These are phyloP conservation scores for Pythium oligandrum DNA, from an alignment of 352 stramenopile species.

Conservation along the genomic window DNA sequence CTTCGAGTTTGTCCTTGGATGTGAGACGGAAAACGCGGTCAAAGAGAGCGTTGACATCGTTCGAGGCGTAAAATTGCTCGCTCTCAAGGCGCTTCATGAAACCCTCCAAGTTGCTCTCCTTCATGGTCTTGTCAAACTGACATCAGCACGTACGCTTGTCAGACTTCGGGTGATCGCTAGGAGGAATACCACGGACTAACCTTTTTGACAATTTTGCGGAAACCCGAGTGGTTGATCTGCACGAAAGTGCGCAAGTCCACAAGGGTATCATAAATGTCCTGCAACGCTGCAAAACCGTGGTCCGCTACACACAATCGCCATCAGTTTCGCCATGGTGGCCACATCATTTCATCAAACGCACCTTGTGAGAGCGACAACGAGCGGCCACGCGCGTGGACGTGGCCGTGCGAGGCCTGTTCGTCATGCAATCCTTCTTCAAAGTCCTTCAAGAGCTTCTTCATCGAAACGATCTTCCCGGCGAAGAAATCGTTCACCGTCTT, in stretches of 20 bases:
- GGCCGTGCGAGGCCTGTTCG: constrained; percentile 66
- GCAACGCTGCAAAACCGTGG: constrained; percentile 73
- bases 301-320: constrained; percentile 19
- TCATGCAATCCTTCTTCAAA: constrained; percentile 68
- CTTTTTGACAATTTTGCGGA: constrained; percentile 94
- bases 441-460: constrained; percentile 63
- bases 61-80: constrained; percentile 73
- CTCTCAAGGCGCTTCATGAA: constrained; percentile 83
- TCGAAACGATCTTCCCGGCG: constrained; percentile 56
- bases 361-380: constrained; percentile 52
- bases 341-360: constrained; percentile 10
- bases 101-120: constrained; percentile 47
- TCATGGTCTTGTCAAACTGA: constrained; percentile 90
- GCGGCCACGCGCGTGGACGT: constrained; percentile 63
- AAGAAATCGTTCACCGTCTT: constrained; percentile 86
- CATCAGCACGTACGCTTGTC: not conserved
- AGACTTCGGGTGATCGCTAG: not conserved
- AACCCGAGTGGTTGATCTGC: constrained; percentile 90
- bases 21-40: constrained; percentile 75
- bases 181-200: constrained; percentile 14
- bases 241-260: constrained; percentile 88
- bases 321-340: no score
- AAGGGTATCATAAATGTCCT: constrained; percentile 88
- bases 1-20: constrained; percentile 84
- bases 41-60: constrained; percentile 76